These are phyloP conservation scores for Paraphoma chrysanthemicola DNA, from an alignment of 2,329 filamentous ascomycete species.

Conservation along the genomic window DNA sequence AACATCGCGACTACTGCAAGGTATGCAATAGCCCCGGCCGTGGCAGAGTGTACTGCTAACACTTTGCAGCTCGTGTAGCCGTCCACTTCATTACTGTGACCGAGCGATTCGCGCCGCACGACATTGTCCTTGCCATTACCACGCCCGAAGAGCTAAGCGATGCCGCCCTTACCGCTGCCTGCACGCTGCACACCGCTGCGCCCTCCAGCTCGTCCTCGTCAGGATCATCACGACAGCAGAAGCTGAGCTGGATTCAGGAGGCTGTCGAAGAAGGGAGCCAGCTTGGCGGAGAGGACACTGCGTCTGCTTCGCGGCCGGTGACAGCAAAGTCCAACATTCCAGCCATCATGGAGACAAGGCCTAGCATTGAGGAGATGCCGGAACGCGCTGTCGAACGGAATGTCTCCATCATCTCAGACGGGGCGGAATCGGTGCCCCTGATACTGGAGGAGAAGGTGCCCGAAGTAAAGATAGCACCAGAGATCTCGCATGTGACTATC, in stretches of 20 bases:
- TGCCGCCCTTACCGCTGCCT: constrained; percentile 84
- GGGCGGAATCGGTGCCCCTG: constrained; percentile 22
- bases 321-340: constrained; percentile 32
- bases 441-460: constrained; percentile 14
- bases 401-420: constrained; percentile 17
- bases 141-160: constrained; percentile 82
- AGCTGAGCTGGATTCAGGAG: constrained; percentile 92
- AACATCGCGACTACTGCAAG: constrained; percentile 90
- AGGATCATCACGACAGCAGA: constrained; percentile 74
- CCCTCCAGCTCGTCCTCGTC: constrained; percentile 85
- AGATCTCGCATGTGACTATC: constrained; percentile 30
- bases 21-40: constrained; percentile 58
- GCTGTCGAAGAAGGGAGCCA: constrained; percentile 77
- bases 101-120: constrained; percentile 80
- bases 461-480: constrained; percentile 13
- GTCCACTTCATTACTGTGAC: constrained; percentile 69
- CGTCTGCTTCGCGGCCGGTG: constrained; percentile 21
- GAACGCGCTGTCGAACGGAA: constrained; percentile 3
- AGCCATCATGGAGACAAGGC: constrained; percentile 31
- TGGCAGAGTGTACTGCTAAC: constrained; percentile 19
- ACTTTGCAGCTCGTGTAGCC: constrained; percentile 75
- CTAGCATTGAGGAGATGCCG: constrained; percentile 14
- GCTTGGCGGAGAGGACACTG: constrained; percentile 21
- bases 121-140: constrained; percentile 80
- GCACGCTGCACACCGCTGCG: constrained; percentile 86